Evolutionary conservation across 176 grass and related monocot species (phyloP).

Genomic region (Raddia guianensis): DNA sequence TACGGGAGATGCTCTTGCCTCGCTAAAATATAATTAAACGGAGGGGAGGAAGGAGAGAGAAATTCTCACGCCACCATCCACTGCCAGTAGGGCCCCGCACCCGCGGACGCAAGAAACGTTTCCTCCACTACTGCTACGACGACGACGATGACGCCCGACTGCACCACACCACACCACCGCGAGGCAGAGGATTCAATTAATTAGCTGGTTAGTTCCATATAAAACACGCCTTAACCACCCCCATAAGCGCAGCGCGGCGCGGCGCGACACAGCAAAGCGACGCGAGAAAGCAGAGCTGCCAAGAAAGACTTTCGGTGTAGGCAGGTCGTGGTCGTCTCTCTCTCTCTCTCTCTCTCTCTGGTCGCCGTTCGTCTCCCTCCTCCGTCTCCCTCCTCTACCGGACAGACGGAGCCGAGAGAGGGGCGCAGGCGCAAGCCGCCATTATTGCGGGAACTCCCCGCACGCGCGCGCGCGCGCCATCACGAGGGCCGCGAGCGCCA

Average conservation of each 20-base stretch:
- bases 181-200: background rate
- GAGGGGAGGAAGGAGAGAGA: background rate
- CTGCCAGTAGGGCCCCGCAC: background rate
- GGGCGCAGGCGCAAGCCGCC: background rate
- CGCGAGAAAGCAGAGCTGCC: background rate
- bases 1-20: too few relatives aligned
- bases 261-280: background rate
- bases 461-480: constrained; percentile 33
- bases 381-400: background rate
- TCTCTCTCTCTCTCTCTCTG: background rate
- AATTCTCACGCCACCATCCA: background rate
- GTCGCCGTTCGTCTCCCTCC: background rate
- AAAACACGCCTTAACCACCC: constrained; percentile 32
- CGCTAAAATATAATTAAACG: too few relatives aligned
- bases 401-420: constrained; percentile 2
- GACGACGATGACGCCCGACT: background rate
- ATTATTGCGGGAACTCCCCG: constrained; percentile 26
- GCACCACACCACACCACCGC: background rate
- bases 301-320: background rate
- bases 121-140: background rate
- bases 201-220: constrained; percentile 20
- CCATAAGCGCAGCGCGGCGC: background rate
- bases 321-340: too few relatives aligned
- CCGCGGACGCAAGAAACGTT: constrained; percentile 29
- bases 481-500: background rate